Evolutionary conservation across 2,329 filamentous ascomycete genomes (phyloP), one percentile per base, ranked within the genome.

Genomic region (Colletotrichum agaves): DNA sequence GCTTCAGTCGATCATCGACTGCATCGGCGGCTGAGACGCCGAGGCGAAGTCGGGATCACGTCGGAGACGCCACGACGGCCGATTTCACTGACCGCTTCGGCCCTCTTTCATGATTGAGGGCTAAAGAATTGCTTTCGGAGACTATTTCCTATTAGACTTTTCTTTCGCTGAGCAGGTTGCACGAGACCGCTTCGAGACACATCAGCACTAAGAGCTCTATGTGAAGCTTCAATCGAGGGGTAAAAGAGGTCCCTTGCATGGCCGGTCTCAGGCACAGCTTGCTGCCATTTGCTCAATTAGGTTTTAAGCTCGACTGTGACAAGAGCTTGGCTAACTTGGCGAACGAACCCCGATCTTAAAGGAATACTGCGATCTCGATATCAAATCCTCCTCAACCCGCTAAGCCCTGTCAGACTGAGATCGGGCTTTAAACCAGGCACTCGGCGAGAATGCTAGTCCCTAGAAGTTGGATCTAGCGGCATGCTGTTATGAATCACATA

Each of bases 1-100:
- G 65, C 61, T 46, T 60, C 39, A 59, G 65, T 49, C 55, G 65
- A 61, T 31, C 61, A 68, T 68, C 61, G 65, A 68, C 65, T 53
- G 33, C 33, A 64, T 60, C 61, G 65, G 61, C 47, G 61, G 61
- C 19, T 63, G 44, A 63, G 50, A 39, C 52, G 12, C 19, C 63
- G 59, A 19, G 33, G 39, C 43, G 57, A 46, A 19, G 12, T 21
- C 44, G 33, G 50, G 50, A 27, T 33, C 44, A 13, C 33, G 44
- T 60, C 44, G 57, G 33, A 39, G 44, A 52, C 37, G 58, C 33
- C 47, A 52, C 39, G 63, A 37, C 33, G 47, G 49, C 52, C 31
- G 56, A 47, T 47, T 21, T 11, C 23, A 47, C 35, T 57, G 43
- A 59, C 60, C 64, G 61, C 64, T 37, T 47, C 60, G 52, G 55